phyloP scores from a whole-genome alignment of 106 monocot species.

The Chionographis japonica region DNA sequence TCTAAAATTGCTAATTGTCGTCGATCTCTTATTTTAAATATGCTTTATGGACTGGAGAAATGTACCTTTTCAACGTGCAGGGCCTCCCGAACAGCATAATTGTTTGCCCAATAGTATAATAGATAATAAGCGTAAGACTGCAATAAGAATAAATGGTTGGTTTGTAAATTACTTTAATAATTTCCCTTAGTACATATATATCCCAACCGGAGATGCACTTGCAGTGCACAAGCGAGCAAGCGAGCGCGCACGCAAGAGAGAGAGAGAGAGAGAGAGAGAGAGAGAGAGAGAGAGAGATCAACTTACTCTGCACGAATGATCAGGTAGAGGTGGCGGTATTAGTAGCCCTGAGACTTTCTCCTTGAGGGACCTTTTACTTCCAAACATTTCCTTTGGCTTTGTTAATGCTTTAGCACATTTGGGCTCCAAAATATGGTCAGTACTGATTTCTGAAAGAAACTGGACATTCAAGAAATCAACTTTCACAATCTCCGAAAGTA shows the following conservation, averaged over 20 bases:
- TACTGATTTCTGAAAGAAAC: not conserved
- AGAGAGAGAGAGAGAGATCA: not conserved
- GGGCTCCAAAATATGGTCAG: not conserved
- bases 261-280: too few species aligned
- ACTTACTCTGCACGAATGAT: not conserved
- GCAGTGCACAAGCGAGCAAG: too few species aligned
- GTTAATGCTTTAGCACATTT: not conserved
- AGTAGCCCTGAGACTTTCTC: not conserved
- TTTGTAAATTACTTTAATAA: not conserved
- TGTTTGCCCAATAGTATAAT: conserved; percentile 34
- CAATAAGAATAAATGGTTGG: not conserved
- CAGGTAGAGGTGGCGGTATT: not conserved
- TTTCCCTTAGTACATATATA: too few species aligned
- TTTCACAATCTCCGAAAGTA: not conserved
- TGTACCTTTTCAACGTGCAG: conserved; percentile 36
- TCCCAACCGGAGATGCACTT: too few species aligned
- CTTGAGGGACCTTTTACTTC: not conserved
- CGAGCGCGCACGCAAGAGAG: too few species aligned
- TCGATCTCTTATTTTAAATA: too few species aligned
- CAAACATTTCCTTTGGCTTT: not conserved
- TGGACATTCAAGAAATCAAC: not conserved
- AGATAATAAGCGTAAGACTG: conserved; percentile 33
- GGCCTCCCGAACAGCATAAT: conserved; percentile 11
- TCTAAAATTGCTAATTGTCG: too few species aligned
- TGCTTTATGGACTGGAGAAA: not conserved